Base-by-base conservation (phyloP, 78 protist genomes). In the Tieghemostelium lacteum region DNA sequence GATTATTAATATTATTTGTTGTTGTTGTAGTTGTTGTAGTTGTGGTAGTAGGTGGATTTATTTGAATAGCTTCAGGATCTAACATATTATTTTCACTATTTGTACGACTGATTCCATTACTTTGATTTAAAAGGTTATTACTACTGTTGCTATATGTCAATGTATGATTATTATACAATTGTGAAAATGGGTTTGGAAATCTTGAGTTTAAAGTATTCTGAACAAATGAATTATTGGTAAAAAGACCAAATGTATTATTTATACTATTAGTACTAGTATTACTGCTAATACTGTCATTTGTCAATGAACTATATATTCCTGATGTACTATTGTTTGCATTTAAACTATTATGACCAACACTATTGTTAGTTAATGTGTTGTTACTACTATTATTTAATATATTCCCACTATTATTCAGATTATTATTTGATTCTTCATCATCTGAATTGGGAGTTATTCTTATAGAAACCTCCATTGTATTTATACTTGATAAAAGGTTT, bases 1-100 rank as follows among this genome's bases (percentile, higher is more conserved):
- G 26, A 39, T 65, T 65, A 65, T 65, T 37, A 37, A 4, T 39
- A 37, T 37, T 69, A 28, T 69, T 69, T 60, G 83, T 40, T 8
- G 8, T 31, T 7, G 37, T 24, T 1, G 31, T 58, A 39, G 67
- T 74, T 1, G 65, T 60, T 20, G 80, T 31, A 39, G 40, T 33
- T 22, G 71, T 61, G 1, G 66, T n/a, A 52, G 37, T 37, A 37
- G 71, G 31, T 20, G 24, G 40, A 45, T 69, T 45, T 2, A 8
- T 52, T 49, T 61, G 17, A 33, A 22, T 29, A 33, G 36, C 8
- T 8, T 55, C 45, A 2, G 80, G 52, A 34, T 24, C 14, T 63
- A 63, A 63, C 7, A 7, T 3, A 34, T 8, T 24, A 8, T 2
- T 3, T 12, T 3, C 26, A 36, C 70, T 26, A 24, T 14, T 26